Percentiles rank a stretch among this genome's conserved stretches.
Evolutionary conservation across 148 eudicot genomes (phyloP).

Genomic region (Camellia japonica): DNA sequence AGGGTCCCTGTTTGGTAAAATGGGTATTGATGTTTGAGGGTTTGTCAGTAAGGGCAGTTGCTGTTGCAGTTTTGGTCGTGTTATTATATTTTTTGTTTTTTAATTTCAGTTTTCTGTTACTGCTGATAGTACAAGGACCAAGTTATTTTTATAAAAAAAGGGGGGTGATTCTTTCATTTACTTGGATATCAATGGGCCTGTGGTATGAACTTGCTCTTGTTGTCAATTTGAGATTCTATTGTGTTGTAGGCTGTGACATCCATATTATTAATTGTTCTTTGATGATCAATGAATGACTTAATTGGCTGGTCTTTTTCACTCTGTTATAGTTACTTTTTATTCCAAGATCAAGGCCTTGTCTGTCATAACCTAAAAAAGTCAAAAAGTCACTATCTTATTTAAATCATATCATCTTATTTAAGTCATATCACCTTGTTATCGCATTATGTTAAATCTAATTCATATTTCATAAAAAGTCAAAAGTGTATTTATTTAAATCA

Average conservation of each 20-base stretch:
- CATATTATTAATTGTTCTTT: slow-evolving; percentile 12
- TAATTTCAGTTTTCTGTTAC: not conserved
- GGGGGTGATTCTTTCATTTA: slow-evolving; percentile 14
- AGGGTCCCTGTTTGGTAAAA: slow-evolving; percentile 12
- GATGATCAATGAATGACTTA: too few relatives aligned
- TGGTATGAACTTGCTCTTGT: not conserved
- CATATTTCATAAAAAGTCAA: too few relatives aligned
- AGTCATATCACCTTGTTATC: too few relatives aligned
- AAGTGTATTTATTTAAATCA: too few relatives aligned
- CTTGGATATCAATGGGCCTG: not conserved
- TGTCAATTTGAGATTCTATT: slow-evolving; percentile 1
- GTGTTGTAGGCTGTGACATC: slow-evolving; percentile 14
- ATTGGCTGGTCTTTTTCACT: too few relatives aligned
- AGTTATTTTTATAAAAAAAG: not conserved
- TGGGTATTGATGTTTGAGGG: slow-evolving; percentile 28
- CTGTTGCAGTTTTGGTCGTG: slow-evolving; percentile 60
- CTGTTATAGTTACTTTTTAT: too few relatives aligned
- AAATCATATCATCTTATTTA: too few relatives aligned
- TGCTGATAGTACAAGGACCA: not conserved
- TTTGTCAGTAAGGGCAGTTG: slow-evolving; percentile 38
- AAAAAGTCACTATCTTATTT: too few relatives aligned
- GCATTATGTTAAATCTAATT: too few relatives aligned
- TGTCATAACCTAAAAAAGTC: too few relatives aligned
- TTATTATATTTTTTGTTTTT: not conserved
- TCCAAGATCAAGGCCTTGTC: too few relatives aligned